These are phyloP conservation scores for Sarcodon sp. DNA, from an alignment of 768 basidiomycete genomes.

Conservation along the genomic window DNA sequence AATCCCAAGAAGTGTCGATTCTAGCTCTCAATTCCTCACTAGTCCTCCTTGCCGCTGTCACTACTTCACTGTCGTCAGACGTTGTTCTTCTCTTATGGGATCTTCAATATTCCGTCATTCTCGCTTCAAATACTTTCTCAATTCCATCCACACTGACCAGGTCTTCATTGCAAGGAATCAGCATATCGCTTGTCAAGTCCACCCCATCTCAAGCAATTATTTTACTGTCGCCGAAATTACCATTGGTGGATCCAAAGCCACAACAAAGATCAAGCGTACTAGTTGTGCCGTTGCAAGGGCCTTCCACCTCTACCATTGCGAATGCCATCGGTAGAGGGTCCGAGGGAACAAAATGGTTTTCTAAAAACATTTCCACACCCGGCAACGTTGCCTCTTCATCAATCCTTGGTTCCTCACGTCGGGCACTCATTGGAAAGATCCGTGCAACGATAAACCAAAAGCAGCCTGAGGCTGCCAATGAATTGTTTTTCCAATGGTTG, in stretches of 20 bases:
- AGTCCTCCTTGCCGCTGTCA: slow-evolving; percentile 15
- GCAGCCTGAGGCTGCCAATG: slow-evolving; percentile 38
- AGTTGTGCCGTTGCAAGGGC: slow-evolving; percentile 43
- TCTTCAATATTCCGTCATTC: slow-evolving; percentile 18
- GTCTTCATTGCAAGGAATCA: slow-evolving; percentile 8
- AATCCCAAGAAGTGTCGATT: slow-evolving; percentile 11
- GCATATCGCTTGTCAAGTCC: slow-evolving; percentile 5
- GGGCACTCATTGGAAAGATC: slow-evolving; percentile 26
- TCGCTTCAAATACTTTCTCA: slow-evolving; percentile 14
- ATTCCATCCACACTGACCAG: slow-evolving; percentile 13
- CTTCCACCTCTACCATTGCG: slow-evolving; percentile 45
- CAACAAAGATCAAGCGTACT: slow-evolving; percentile 37
- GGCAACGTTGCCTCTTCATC: neutral
- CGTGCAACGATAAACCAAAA: slow-evolving; percentile 26
- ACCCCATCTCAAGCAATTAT: slow-evolving; percentile 6
- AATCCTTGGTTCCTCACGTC: slow-evolving; percentile 11
- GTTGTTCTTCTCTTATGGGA: slow-evolving; percentile 20
- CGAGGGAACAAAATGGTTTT: slow-evolving; percentile 33
- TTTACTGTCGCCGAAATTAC: slow-evolving; percentile 6
- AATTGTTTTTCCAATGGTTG: slow-evolving; percentile 51
- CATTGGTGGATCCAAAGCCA: slow-evolving; percentile 2
- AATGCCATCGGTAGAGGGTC: slow-evolving; percentile 43
- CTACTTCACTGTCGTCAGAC: slow-evolving; percentile 8
- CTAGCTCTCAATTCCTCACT: slow-evolving; percentile 16
- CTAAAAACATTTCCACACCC: slow-evolving; percentile 5